Percentiles rank a stretch among this genome's conserved stretches.
Evolutionary conservation across 139 green algal genomes (phyloP).

Genomic region (Eudorina sp.): DNA sequence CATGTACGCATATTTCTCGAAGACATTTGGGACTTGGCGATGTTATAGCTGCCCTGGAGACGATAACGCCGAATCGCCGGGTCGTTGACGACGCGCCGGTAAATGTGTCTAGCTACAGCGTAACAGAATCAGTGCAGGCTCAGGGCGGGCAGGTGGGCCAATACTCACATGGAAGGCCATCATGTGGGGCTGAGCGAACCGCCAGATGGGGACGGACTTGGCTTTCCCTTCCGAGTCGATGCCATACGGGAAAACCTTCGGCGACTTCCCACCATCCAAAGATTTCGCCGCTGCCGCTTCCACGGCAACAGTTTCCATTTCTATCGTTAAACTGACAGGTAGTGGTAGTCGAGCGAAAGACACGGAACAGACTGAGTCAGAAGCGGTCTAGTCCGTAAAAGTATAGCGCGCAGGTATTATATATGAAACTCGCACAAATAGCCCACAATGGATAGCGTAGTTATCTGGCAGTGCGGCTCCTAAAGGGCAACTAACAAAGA

Average conservation of each 20-base stretch:
- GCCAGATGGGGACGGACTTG: slow-evolving; percentile 2
- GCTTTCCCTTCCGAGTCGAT: slow-evolving; percentile 34
- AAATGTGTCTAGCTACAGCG: too few species aligned
- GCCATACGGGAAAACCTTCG: not conserved
- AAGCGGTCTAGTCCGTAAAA: too few species aligned
- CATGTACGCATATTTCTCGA: too few species aligned
- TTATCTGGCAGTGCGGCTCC: too few species aligned
- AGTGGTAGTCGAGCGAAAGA: not conserved
- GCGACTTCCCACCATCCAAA: not conserved
- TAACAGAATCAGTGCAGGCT: not conserved
- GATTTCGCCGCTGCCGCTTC: not conserved
- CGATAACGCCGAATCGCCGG: too few species aligned
- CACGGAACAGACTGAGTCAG: not conserved
- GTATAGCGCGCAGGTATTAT: too few species aligned
- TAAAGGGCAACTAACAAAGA: too few species aligned
- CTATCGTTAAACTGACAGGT: not conserved
- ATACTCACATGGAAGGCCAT: slow-evolving; percentile 52
- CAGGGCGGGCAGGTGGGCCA: not conserved
- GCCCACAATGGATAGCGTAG: too few species aligned
- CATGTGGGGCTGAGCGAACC: slow-evolving; percentile 43
- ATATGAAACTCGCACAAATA: too few species aligned
- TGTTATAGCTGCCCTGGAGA: too few species aligned
- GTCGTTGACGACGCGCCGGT: too few species aligned
- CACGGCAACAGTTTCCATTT: not conserved
- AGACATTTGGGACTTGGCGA: too few species aligned